These are phyloP conservation scores for Alternaria sp. DNA, from an alignment of 2,329 filamentous ascomycete genomes.

Conservation along the genomic window DNA sequence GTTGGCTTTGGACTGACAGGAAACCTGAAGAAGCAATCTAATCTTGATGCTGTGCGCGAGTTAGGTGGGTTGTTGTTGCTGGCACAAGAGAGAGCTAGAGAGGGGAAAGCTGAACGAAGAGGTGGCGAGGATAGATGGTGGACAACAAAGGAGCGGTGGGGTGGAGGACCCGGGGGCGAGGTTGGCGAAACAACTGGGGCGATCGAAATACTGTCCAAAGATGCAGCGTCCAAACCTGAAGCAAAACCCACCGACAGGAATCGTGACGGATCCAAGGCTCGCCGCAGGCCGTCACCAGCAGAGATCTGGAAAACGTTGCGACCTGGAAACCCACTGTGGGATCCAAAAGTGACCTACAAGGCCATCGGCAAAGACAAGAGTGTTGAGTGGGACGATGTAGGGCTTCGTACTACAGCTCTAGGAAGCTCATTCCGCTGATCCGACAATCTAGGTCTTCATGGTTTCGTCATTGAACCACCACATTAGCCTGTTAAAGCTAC, in stretches of 20 bases:
- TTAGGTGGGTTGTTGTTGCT: conserved; percentile 63
- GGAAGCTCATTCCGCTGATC: conserved; percentile 13
- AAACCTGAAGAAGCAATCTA: conserved; percentile 37
- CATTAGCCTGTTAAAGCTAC: conserved; percentile 64
- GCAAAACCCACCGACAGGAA: conserved; percentile 43
- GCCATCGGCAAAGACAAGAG: conserved; percentile 61
- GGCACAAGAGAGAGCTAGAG: conserved; percentile 65
- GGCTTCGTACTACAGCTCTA: conserved; percentile 22
- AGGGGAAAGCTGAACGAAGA: conserved; percentile 57
- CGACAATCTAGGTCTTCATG: conserved; percentile 61
- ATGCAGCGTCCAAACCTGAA: conserved; percentile 36
- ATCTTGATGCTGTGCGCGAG: conserved; percentile 63
- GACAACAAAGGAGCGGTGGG: conserved; percentile 63
- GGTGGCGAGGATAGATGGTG: conserved; percentile 67
- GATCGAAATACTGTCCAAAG: conserved; percentile 32
- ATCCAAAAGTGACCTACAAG: conserved; percentile 61
- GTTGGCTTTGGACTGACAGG: conserved; percentile 57
- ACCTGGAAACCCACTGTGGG: conserved; percentile 61
- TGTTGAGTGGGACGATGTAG: conserved; percentile 61
- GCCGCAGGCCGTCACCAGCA: conserved; percentile 53
- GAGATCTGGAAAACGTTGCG: conserved; percentile 62
- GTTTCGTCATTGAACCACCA: conserved; percentile 69
- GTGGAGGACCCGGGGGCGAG: conserved; percentile 59
- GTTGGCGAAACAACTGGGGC: conserved; percentile 42
- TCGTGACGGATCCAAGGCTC: conserved; percentile 35